Conservation (phyloP, 345 rosid species). For the Populus ilicifolia region DNA sequence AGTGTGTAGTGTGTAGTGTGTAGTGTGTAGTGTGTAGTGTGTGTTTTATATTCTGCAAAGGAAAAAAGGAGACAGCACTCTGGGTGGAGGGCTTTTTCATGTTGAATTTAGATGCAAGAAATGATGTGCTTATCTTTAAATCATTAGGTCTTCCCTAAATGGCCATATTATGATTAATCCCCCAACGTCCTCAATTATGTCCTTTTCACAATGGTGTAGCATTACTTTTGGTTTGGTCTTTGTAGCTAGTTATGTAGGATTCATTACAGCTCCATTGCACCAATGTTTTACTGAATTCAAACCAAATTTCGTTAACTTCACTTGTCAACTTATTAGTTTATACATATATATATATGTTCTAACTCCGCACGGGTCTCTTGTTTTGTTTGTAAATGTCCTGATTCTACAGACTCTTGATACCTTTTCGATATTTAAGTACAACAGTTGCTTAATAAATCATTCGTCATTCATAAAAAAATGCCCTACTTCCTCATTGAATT, state of each 20-base stretch:
- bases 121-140: constrained; percentile 32
- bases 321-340: not conserved
- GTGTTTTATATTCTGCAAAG: not conserved
- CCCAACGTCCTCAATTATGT: constrained; percentile 9
- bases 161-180: constrained; percentile 23
- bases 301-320: not conserved
- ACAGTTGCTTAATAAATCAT: no score
- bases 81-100: constrained; percentile 14
- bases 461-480: no score
- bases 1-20: not conserved
- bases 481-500: no score
- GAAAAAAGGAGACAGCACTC: not conserved
- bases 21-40: not conserved
- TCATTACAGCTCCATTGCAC: not conserved
- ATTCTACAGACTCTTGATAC: no score
- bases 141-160: constrained; percentile 32
- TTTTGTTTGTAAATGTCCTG: no score
- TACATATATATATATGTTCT: not conserved
- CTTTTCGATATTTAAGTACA: no score
- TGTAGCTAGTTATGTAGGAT: not conserved
- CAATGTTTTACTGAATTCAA: not conserved
- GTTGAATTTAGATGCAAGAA: constrained; percentile 29
- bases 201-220: not conserved
- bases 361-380: no score
- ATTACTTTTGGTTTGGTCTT: not conserved